These are phyloP conservation scores for Fusarium graminum DNA, from an alignment of 2,329 filamentous ascomycete genomes.

Conservation along the genomic window DNA sequence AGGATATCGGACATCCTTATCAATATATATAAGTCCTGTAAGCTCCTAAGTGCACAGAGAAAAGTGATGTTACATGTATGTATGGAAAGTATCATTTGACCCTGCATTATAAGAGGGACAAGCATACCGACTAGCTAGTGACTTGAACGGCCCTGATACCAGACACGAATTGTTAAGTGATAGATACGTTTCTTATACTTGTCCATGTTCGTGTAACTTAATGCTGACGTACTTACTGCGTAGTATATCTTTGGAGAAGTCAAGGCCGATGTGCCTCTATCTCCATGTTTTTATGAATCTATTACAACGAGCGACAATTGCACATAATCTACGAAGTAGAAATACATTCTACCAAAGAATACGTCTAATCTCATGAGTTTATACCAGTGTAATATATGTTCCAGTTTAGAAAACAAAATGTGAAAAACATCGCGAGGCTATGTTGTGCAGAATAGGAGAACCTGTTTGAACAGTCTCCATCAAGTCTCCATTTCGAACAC, in stretches of 20 bases:
- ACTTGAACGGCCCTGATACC: too few relatives aligned
- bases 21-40: background rate
- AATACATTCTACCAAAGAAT: background rate
- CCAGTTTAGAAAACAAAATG: background rate
- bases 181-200: too few relatives aligned
- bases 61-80: background rate
- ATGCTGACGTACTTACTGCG: too few relatives aligned
- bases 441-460: background rate
- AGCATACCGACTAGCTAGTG: too few relatives aligned
- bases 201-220: too few relatives aligned
- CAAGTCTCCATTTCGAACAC: slow-evolving; percentile 24
- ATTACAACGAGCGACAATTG: background rate
- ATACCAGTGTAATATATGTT: background rate
- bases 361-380: background rate
- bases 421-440: background rate
- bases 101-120: too few relatives aligned
- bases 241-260: too few relatives aligned
- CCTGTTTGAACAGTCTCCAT: slow-evolving; percentile 2
- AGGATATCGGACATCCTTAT: background rate
- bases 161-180: too few relatives aligned
- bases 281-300: too few relatives aligned
- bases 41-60: background rate
- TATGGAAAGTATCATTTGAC: too few relatives aligned
- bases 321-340: background rate
- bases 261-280: too few relatives aligned